phyloP scores from a whole-genome alignment of 768 basidiomycete species.

The Lentinula sp. region DNA sequence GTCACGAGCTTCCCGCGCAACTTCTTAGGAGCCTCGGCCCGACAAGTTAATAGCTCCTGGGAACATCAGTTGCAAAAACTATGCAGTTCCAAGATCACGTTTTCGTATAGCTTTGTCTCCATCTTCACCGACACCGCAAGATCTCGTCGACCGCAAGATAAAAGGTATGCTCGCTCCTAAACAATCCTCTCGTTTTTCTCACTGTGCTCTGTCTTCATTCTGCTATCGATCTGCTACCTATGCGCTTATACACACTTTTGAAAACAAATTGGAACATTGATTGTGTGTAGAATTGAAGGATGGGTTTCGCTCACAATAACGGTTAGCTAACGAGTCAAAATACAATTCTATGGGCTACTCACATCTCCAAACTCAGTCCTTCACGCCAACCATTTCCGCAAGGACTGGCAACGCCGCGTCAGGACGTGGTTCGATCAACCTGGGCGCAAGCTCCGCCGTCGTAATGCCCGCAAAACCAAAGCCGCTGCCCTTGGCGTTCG shows the following conservation, averaged over 20 bases:
- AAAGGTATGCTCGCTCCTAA: neutral
- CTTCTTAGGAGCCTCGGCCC: neutral
- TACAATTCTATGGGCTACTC: neutral
- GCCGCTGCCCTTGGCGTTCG: constrained; percentile 88
- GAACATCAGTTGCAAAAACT: neutral
- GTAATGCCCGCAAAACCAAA: constrained; percentile 87
- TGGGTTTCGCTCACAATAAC: constrained; percentile 82
- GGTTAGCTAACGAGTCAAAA: constrained; percentile 34
- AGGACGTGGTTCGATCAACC: constrained; percentile 99
- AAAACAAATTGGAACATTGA: neutral
- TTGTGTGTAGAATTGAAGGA: constrained; percentile 38
- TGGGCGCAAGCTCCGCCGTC: constrained; percentile 93
- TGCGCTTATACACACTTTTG: neutral
- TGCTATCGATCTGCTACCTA: neutral
- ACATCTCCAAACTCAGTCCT: constrained; percentile 48
- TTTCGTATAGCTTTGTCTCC: neutral
- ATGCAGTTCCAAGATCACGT: neutral
- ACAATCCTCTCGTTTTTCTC: neutral
- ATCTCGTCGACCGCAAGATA: neutral
- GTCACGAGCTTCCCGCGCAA: neutral
- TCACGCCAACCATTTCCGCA: constrained; percentile 92
- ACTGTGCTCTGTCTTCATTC: neutral
- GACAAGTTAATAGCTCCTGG: neutral
- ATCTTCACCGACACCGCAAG: neutral
- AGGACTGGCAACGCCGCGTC: constrained; percentile 98